Base-by-base conservation (phyloP, 371 early-diverging fungal genomes). In the Mortierella sp. region DNA sequence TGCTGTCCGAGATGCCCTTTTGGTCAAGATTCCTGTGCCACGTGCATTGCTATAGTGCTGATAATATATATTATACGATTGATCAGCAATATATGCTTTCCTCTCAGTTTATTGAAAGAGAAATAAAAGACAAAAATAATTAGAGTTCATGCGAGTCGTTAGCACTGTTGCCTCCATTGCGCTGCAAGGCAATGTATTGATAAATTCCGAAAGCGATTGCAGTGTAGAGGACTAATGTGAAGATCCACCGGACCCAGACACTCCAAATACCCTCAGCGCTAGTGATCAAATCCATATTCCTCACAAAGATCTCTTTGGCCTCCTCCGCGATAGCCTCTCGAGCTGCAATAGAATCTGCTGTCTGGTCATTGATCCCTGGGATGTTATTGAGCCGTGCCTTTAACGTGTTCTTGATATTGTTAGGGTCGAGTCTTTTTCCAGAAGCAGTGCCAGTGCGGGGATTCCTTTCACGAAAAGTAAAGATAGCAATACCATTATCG, bases 11-110 rank as follows among this genome's bases (percentile, higher is more conserved):
- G 73, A 81, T 54, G 77, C 73, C 14, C 64, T 81, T 14, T 49
- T 76, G 26, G 68, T 75, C 67, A 75, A 65, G n/a, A 76, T 81
- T 40, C 83, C 83, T 26, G 70, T 81, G 24, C 75, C 80, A 39
- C 80, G 75, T 28, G 71, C 80, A 22, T 74, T 62, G 22, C 20
- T 80, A 43, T 80, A 68, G n/a, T 24, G 24, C 11, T 26, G 2
- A 43, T 10, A 32, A 5, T 3, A 32, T 35, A 35, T 28, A 32
- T n/a, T n/a, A 22, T 26, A 5, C 12, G 5, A 45, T 45, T 45
- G 18, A n/a, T 39, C 18, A 16, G n/a, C 24, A 5, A 20, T 18
- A 20, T 32, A 35, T 14, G 6, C 3, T 37, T 22, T 37, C 6
- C 22, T n/a, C 18, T 58, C 28, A 55, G 22, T 55, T 32, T 58